phyloP scores from a whole-genome alignment of 1,139 yeast species.

The Lodderomyces beijingensis region DNA sequence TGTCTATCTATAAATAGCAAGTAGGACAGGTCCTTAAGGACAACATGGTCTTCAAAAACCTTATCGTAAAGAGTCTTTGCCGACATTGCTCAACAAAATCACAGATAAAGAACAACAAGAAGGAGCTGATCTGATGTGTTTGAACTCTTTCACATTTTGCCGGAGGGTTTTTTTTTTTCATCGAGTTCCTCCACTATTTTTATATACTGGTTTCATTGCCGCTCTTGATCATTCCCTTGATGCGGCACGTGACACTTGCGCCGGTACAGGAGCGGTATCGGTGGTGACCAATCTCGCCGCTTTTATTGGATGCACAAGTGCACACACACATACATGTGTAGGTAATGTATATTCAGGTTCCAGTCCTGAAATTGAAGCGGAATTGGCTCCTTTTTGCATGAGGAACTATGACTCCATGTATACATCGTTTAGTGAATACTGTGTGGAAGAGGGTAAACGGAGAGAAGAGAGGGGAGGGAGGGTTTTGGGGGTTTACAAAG shows the following conservation, averaged over 20 bases:
- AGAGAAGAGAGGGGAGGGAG: no score
- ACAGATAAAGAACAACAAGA: background rate
- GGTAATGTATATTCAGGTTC: no score
- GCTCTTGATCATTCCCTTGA: no score
- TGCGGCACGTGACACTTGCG: background rate
- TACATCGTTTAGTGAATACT: no score
- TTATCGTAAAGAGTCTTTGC: conserved; percentile 88
- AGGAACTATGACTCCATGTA: no score
- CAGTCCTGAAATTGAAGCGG: no score
- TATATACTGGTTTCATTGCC: background rate
- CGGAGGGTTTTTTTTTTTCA: background rate
- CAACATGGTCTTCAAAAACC: conserved; percentile 91
- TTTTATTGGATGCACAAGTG: background rate
- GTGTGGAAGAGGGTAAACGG: no score
- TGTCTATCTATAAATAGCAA: conserved; percentile 92
- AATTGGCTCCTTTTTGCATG: no score
- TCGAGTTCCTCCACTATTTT: background rate
- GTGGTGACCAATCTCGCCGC: background rate
- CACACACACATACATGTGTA: no score
- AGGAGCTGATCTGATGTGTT: background rate
- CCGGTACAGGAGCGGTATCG: conserved; percentile 8
- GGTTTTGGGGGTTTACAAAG: no score
- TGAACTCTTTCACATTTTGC: background rate
- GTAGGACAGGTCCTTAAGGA: conserved; percentile 82
- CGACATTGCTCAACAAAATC: conserved; percentile 9